Conservation (phyloP, 73 alveolate species). For the Paramecium caudatum region DNA sequence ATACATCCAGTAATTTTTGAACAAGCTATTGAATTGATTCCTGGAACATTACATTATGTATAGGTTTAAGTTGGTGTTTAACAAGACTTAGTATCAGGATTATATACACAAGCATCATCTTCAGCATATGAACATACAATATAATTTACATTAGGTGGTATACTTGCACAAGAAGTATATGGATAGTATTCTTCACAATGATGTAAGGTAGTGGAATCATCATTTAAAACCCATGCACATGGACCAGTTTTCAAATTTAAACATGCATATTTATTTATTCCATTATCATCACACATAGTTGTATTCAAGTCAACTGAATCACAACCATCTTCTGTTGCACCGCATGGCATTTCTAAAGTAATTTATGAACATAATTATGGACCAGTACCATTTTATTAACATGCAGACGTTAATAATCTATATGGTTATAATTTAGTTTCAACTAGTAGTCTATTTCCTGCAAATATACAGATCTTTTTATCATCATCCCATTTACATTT, state of each 20-base stretch:
- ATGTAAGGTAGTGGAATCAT: background rate
- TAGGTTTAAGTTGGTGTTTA: background rate
- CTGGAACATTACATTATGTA: background rate
- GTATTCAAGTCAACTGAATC: background rate
- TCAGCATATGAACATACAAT: slow-evolving; percentile 40
- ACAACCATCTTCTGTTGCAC: slow-evolving; percentile 3
- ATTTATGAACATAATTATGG: slow-evolving; percentile 28
- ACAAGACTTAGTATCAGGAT: background rate
- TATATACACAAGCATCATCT: slow-evolving; percentile 43
- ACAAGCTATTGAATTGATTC: slow-evolving; percentile 39
- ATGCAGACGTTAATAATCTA: background rate
- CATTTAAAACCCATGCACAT: slow-evolving; percentile 52
- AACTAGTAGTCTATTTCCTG: slow-evolving; percentile 20
- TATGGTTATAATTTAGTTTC: background rate
- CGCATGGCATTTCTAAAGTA: slow-evolving; percentile 26
- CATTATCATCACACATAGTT: slow-evolving; percentile 23
- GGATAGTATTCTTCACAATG: slow-evolving; percentile 43
- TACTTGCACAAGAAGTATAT: slow-evolving; percentile 12
- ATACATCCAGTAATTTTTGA: slow-evolving; percentile 16
- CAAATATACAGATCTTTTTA: background rate
- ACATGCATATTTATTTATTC: slow-evolving; percentile 51
- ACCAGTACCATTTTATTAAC: slow-evolving; percentile 5
- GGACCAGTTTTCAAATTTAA: slow-evolving; percentile 45
- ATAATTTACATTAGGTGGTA: background rate
- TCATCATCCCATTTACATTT: slow-evolving; percentile 47